Evolutionary conservation across 331 rosid species (phyloP), one percentile per base, ranked within the genome.

Genomic region (Acacia concinna): DNA sequence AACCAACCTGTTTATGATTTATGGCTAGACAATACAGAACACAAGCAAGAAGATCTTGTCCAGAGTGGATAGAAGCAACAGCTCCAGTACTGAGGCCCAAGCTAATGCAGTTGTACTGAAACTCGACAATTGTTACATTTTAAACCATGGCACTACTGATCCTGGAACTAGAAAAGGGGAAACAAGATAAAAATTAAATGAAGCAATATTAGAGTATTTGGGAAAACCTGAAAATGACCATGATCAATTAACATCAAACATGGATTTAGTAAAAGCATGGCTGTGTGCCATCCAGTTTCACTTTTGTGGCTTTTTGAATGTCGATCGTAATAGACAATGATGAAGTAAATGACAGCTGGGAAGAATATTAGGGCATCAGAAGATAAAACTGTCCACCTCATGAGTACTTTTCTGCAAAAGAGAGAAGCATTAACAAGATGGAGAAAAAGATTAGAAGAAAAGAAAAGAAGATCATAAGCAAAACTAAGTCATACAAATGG

Each of bases 351-450:
- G 68, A 87, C 92, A 38, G 98, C 94, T 62, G 97, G 97, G 76
- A 96, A 93, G 90, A 96, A 87, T 79, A 90, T 84, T 83, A 91
- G 84, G 62, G 78, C 97, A 86, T 96, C 99, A 1, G 98, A 96
- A 15, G 93, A 96, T 72, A 96, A 65, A 87, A 91, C 98, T 14
- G 94, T 93, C 98, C 96, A 93, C 82, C 98, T 86, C 99, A 96
- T 96, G 49, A 96, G 97, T 34, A 91, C 90, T 85, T 96, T 96
- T 83, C 97, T 94, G 91, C 88, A 84, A 27, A 59, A 77, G 52
- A 73, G 46, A 60, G 76, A 51, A 17, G 67, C 38, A 34, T 4
- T 66, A 66, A n/a, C 21, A 54, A 43, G 43, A 59, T 12, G 37
- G 37, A 67, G 27, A 27, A 6, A 37, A 25, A 17, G 4, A 38